phyloP scores from a whole-genome alignment of 768 basidiomycete genomes.

The Lenzites betulinus region DNA sequence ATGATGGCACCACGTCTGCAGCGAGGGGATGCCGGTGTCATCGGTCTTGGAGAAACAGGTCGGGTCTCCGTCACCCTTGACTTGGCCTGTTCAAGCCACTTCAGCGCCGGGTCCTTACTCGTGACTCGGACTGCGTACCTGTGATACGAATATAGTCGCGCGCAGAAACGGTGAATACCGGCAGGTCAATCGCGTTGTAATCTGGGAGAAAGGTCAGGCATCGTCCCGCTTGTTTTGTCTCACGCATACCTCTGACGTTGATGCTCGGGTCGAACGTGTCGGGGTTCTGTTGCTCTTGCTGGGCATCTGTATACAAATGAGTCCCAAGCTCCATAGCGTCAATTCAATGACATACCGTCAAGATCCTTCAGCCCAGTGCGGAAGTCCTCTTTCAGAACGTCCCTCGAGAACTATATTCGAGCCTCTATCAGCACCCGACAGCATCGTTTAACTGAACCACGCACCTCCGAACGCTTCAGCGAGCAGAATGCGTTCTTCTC shows the following conservation, averaged over 20 bases:
- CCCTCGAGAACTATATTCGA: slow-evolving; percentile 48
- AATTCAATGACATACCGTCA: slow-evolving; percentile 43
- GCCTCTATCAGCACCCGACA: slow-evolving; percentile 1
- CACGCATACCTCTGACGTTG: slow-evolving; percentile 48
- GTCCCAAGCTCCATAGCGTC: neutral
- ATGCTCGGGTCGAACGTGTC: slow-evolving; percentile 54
- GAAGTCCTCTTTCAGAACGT: slow-evolving; percentile 61
- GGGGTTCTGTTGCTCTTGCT: slow-evolving; percentile 58
- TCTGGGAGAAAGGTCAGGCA: slow-evolving; percentile 37
- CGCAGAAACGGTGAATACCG: slow-evolving; percentile 62
- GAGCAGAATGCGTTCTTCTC: slow-evolving; percentile 68
- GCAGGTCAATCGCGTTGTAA: slow-evolving; percentile 60
- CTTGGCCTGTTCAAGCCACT: slow-evolving; percentile 44
- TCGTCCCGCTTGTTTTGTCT: neutral
- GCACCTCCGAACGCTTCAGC: slow-evolving; percentile 55
- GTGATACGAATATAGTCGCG: slow-evolving; percentile 62
- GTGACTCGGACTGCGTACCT: slow-evolving; percentile 34
- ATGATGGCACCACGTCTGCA: slow-evolving; percentile 59
- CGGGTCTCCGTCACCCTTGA: slow-evolving; percentile 60
- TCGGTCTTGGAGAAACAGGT: slow-evolving; percentile 53
- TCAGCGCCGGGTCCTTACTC: neutral
- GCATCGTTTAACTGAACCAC: neutral
- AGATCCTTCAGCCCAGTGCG: slow-evolving; percentile 58
- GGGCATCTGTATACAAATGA: slow-evolving; percentile 43
- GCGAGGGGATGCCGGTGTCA: slow-evolving; percentile 57